phyloP scores from a whole-genome alignment of 371 early-diverging fungal genomes.

The Batrachochytrium dendrobatidis region DNA sequence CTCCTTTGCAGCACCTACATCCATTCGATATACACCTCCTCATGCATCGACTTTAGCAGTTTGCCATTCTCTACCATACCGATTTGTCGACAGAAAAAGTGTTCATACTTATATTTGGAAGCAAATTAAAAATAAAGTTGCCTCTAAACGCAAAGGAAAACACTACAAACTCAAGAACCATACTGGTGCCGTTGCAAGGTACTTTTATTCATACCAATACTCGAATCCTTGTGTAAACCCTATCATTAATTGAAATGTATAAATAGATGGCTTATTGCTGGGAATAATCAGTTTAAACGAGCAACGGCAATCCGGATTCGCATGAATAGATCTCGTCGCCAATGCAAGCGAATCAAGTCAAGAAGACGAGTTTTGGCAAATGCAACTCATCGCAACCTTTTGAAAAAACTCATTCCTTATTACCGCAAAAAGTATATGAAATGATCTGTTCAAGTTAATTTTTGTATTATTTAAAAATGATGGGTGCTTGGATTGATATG shows the following conservation, averaged over 20 bases:
- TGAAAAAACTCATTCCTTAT: slow-evolving; percentile 39
- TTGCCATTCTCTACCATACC: not conserved
- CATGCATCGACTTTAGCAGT: too few relatives aligned
- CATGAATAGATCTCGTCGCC: slow-evolving; percentile 36
- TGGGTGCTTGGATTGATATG: too few relatives aligned
- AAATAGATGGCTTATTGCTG: slow-evolving; percentile 36
- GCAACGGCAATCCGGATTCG: slow-evolving; percentile 30
- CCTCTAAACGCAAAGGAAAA: slow-evolving; percentile 35
- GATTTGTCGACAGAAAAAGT: not conserved
- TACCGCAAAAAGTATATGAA: slow-evolving; percentile 36
- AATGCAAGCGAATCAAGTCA: slow-evolving; percentile 30
- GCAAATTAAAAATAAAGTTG: slow-evolving; percentile 18
- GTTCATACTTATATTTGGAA: not conserved
- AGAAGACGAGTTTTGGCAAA: slow-evolving; percentile 28
- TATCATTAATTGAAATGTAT: too few relatives aligned
- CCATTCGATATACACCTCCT: too few relatives aligned
- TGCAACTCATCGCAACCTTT: slow-evolving; percentile 24
- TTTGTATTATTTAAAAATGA: not conserved
- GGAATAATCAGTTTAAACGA: slow-evolving; percentile 34
- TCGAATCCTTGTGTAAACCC: too few relatives aligned
- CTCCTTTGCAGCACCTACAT: too few relatives aligned
- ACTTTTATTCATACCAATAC: not conserved
- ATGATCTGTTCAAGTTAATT: too few relatives aligned
- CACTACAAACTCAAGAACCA: slow-evolving; percentile 43
- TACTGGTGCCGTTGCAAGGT: slow-evolving; percentile 36